A percentile compares a stretch with the other conserved stretches of the same genome.
phyloP scores from a whole-genome alignment of 768 basidiomycete species.

The Russula vinacea region DNA sequence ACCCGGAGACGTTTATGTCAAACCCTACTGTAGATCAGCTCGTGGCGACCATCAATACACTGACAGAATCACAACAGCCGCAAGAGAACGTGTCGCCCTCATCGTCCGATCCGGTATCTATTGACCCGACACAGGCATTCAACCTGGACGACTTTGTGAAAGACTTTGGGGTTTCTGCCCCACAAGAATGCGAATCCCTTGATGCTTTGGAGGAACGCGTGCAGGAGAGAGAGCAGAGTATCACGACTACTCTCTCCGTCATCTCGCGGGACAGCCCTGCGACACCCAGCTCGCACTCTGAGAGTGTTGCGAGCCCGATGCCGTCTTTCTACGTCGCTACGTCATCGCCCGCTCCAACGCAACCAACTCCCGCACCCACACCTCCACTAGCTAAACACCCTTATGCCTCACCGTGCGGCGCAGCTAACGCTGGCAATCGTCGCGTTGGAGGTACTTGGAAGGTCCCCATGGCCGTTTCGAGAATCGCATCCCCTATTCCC shows the following conservation, averaged over 20 bases:
- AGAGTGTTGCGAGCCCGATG: not conserved
- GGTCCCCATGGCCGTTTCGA: slow-evolving; percentile 13
- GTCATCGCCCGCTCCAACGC: slow-evolving; percentile 2
- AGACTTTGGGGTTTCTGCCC: slow-evolving; percentile 2
- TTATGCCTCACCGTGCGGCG: slow-evolving; percentile 19
- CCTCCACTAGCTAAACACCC: not conserved
- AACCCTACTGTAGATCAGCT: slow-evolving; percentile 12
- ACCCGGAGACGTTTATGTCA: slow-evolving; percentile 9
- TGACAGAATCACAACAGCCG: not conserved
- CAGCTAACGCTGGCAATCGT: slow-evolving; percentile 12
- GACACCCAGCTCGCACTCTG: not conserved
- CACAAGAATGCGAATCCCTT: not conserved
- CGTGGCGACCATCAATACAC: slow-evolving; percentile 5
- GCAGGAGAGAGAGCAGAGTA: not conserved
- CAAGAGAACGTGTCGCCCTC: not conserved
- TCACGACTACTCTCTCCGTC: not conserved
- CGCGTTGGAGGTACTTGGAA: slow-evolving; percentile 28
- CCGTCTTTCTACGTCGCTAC: slow-evolving; percentile 10
- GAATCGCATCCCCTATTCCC: slow-evolving; percentile 3
- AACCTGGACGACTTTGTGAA: slow-evolving; percentile 22
- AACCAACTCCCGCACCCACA: not conserved
- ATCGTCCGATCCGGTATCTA: not conserved
- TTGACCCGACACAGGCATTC: slow-evolving; percentile 3
- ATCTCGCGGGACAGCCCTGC: not conserved
- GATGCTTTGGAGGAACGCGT: too few relatives aligned